Conservation (phyloP, 2,329 filamentous ascomycete genomes). For the Orbilia oligospora region DNA sequence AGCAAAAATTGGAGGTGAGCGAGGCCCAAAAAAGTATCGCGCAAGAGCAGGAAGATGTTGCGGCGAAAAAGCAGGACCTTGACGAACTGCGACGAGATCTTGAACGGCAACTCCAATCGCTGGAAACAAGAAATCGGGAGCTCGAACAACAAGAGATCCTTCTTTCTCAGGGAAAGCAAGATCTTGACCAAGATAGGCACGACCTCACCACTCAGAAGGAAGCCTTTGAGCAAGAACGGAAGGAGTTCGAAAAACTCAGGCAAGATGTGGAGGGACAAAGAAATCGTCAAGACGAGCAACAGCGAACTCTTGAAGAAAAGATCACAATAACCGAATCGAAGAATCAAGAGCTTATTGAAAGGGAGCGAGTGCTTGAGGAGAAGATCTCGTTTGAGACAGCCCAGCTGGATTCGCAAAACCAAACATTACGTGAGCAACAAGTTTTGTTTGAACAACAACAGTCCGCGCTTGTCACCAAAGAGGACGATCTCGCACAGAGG, state of each 20-base stretch:
- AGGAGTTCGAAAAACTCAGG: conserved; percentile 30
- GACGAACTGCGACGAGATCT: conserved; percentile 18
- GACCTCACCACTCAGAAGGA: conserved; percentile 12
- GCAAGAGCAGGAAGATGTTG: conserved; percentile 6
- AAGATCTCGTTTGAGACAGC: conserved; percentile 28
- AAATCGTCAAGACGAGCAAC: conserved; percentile 16
- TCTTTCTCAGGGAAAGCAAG: conserved; percentile 21
- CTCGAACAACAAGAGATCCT: conserved; percentile 26
- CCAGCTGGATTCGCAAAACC: conserved; percentile 19
- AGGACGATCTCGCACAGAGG: conserved; percentile 33
- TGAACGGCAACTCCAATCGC: conserved; percentile 12
- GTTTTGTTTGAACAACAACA: conserved; percentile 16
- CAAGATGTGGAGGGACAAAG: conserved; percentile 10
- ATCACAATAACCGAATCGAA: conserved; percentile 11
- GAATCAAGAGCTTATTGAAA: conserved; percentile 29
- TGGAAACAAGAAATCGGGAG: conserved; percentile 26
- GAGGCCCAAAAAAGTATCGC: conserved; percentile 5
- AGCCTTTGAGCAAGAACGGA: conserved; percentile 20
- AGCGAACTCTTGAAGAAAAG: conserved; percentile 17
- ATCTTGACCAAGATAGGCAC: conserved; percentile 13
- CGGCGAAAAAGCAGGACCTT: neutral
- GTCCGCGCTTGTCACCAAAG: conserved; percentile 1
- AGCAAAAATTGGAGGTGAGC: neutral
- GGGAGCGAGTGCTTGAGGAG: conserved; percentile 29
- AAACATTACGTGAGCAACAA: conserved; percentile 19